Percentiles rank a stretch among this genome's conserved stretches.
Conservation (phyloP, 306 rosid genomes). For the Parietaria judaica region DNA sequence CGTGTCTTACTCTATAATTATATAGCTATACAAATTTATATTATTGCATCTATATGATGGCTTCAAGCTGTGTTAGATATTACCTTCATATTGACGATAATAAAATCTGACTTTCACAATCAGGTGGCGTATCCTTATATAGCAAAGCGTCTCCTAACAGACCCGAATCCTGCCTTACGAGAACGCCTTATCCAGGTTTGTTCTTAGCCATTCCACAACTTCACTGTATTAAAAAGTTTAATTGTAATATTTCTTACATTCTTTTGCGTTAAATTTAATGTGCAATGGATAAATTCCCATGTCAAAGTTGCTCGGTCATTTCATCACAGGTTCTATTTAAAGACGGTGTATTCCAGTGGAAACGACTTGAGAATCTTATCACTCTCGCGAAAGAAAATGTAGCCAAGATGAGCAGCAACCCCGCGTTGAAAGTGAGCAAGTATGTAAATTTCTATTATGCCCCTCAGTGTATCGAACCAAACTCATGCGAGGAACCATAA, state of each 20-base stretch:
- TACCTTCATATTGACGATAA: too few relatives aligned
- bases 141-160: slow-evolving; percentile 91
- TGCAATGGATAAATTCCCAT: slow-evolving; percentile 2
- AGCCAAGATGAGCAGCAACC: slow-evolving; percentile 89
- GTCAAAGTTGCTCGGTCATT: slow-evolving; percentile 1
- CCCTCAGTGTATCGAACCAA: slow-evolving; percentile 7
- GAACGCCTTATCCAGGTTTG: slow-evolving; percentile 95
- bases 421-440: slow-evolving; percentile 68
- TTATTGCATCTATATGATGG: not conserved
- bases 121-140: slow-evolving; percentile 98
- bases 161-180: slow-evolving; percentile 95
- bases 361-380: slow-evolving; percentile 94
- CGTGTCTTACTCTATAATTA: not conserved
- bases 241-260: not conserved
- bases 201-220: slow-evolving; percentile 19
- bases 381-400: slow-evolving; percentile 95
- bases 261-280: not conserved
- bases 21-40: not conserved
- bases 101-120: too few relatives aligned
- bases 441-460: slow-evolving; percentile 30
- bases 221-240: not conserved
- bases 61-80: too few relatives aligned
- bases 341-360: slow-evolving; percentile 96
- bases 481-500: too few relatives aligned
- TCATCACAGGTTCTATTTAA: slow-evolving; percentile 74